Conservation (phyloP, 2,329 filamentous ascomycete species). For the Trichoderma sp. region DNA sequence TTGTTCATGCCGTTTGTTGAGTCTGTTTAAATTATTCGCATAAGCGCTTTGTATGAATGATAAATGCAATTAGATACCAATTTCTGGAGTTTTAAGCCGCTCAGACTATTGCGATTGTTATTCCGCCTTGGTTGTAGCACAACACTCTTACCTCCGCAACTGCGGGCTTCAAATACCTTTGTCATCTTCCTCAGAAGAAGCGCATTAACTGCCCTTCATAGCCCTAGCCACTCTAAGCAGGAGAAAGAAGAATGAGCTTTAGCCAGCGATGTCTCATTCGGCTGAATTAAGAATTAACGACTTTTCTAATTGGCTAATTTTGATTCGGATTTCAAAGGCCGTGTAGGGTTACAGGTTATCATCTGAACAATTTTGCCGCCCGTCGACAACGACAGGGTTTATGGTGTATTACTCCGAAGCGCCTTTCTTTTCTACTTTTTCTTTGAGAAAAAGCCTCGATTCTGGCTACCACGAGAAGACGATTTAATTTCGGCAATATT, state of each 20-base stretch:
- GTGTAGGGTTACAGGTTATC: not conserved
- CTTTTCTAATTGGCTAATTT: not conserved
- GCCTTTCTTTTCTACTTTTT: not conserved
- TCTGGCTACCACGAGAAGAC: not conserved
- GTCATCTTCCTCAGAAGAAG: not conserved
- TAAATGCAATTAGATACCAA: not conserved
- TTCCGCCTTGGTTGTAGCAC: not conserved
- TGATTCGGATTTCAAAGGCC: not conserved
- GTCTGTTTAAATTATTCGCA: not conserved
- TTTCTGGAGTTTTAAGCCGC: not conserved
- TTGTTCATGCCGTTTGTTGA: accelerated
- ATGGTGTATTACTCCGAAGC: not conserved
- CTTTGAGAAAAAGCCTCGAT: not conserved
- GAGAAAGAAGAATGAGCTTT: not conserved
- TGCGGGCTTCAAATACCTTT: not conserved
- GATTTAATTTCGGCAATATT: not conserved
- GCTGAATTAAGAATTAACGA: not conserved
- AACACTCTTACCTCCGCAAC: not conserved
- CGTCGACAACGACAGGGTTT: not conserved
- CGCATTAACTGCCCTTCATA: not conserved
- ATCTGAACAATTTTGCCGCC: slow-evolving; percentile 2
- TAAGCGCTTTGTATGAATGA: not conserved
- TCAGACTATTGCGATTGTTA: not conserved
- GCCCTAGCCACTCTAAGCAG: not conserved
- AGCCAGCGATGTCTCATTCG: not conserved